phyloP scores from a whole-genome alignment of 1,284 basidiomycete species.

The Tremellales sp. region DNA sequence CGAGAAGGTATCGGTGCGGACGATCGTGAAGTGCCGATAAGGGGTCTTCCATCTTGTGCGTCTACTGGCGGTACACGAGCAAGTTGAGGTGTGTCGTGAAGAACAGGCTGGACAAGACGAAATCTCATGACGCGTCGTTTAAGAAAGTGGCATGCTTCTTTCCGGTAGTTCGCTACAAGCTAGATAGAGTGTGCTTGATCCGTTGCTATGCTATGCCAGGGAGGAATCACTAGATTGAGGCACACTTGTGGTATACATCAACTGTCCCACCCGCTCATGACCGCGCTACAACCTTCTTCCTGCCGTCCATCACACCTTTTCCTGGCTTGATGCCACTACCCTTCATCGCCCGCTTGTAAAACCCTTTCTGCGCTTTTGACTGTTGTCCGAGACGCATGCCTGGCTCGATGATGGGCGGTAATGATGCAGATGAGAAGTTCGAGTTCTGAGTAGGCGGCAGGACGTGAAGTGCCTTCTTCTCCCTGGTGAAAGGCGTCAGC shows the following conservation, averaged over 20 bases:
- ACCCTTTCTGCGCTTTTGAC: slow-evolving; percentile 16
- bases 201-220: too few relatives aligned
- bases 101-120: background rate
- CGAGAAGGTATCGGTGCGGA: slow-evolving; percentile 43
- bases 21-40: slow-evolving; percentile 28
- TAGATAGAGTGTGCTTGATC: too few relatives aligned
- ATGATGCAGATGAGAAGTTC: background rate
- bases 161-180: too few relatives aligned
- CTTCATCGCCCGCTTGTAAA: slow-evolving; percentile 34
- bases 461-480: slow-evolving; percentile 14
- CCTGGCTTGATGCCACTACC: slow-evolving; percentile 28
- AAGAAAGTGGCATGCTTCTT: too few relatives aligned
- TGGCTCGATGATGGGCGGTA: slow-evolving; percentile 27
- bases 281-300: background rate
- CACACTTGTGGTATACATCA: too few relatives aligned
- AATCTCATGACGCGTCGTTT: background rate
- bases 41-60: slow-evolving; percentile 35
- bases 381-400: slow-evolving; percentile 1
- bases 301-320: background rate
- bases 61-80: background rate
- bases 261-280: too few relatives aligned
- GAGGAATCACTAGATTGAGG: too few relatives aligned
- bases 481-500: too few relatives aligned
- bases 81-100: background rate
- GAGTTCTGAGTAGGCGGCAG: slow-evolving; percentile 6